Evolutionary conservation across 1,139 yeast species (phyloP), one percentile per base, ranked within the genome.

Genomic region (Scheffersomyces cryptocercus): DNA sequence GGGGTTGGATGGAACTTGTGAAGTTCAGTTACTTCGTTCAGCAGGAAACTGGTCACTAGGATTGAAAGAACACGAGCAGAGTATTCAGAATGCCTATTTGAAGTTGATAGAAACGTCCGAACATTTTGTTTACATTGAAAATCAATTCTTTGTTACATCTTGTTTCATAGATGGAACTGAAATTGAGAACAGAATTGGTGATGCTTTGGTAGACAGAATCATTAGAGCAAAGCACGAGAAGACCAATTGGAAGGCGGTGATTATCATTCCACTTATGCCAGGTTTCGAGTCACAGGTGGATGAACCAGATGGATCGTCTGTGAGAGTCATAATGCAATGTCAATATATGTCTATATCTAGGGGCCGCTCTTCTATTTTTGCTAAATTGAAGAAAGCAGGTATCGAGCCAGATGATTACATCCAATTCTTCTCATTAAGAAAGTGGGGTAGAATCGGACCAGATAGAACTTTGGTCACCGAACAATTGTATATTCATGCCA

Each of bases 271-370:
- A 3, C 73, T 95, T 54, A 89, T 93, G 95, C 99, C 99, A 1
- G 99, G 99, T 0, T 95, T 95, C 62, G 96, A 88, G 58, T 85
- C 96, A 13, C 89, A 90, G 53, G 96, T 95, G 30, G 98, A 93
- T 62, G 82, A 88, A 52, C 88, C 95, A 5, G 97, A 90, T 54
- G 99, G 97, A 5, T 86, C 97, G 0, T 82, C 96, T 16, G 93
- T 95, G 5, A 80, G 99, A 55, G 87, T 93, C 29, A 95, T 95
- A 55, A 91, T 93, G 96, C 95, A 91, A 67, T 90, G 98, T 60
- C 98, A 95, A 65, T 95, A 82, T 63, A 84, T 88, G 82, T 85
- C 96, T 2, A 95, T 95, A 36, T 88, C 96, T 1, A 80, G 96
- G 60, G 99, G 99, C 1, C 78, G 85, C 11, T 77, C 90, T n/a